phyloP scores from a whole-genome alignment of 352 stramenopile species.

The Blastocystis sp. region DNA sequence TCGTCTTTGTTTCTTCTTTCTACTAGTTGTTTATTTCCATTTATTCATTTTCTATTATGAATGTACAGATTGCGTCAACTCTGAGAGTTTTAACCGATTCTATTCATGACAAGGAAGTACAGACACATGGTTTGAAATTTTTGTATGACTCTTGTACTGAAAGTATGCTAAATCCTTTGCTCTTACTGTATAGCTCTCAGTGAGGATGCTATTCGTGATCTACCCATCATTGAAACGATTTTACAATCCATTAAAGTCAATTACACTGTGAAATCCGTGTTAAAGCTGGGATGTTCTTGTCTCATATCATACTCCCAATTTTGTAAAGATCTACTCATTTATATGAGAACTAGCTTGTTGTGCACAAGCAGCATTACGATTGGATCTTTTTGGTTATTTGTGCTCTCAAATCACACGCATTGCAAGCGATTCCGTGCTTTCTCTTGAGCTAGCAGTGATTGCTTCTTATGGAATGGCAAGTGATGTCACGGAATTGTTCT shows the following conservation, averaged over 20 bases:
- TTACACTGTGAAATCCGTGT: slow-evolving; percentile 4
- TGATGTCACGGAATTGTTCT: background rate
- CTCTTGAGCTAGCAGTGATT: slow-evolving; percentile 12
- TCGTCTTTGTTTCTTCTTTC: no score
- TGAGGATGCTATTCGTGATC: background rate
- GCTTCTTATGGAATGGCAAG: background rate
- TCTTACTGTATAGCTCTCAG: background rate
- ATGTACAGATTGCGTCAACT: slow-evolving; percentile 39
- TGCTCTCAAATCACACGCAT: slow-evolving; percentile 36
- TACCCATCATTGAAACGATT: slow-evolving; percentile 2
- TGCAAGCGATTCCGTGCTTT: slow-evolving; percentile 36
- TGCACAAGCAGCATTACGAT: background rate
- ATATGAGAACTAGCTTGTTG: slow-evolving; percentile 3
- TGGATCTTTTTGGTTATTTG: background rate
- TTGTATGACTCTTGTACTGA: background rate
- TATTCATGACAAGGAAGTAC: background rate
- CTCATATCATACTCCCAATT: slow-evolving; percentile 30
- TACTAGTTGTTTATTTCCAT: background rate
- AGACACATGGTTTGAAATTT: background rate
- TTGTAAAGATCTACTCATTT: background rate
- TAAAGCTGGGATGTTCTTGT: background rate
- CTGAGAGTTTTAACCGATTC: background rate
- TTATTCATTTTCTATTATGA: background rate
- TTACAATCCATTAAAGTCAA: slow-evolving; percentile 4
- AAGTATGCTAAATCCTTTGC: background rate